These are phyloP conservation scores for Decorospora gaudefroyi DNA, from an alignment of 2,329 filamentous ascomycete species.

Conservation along the genomic window DNA sequence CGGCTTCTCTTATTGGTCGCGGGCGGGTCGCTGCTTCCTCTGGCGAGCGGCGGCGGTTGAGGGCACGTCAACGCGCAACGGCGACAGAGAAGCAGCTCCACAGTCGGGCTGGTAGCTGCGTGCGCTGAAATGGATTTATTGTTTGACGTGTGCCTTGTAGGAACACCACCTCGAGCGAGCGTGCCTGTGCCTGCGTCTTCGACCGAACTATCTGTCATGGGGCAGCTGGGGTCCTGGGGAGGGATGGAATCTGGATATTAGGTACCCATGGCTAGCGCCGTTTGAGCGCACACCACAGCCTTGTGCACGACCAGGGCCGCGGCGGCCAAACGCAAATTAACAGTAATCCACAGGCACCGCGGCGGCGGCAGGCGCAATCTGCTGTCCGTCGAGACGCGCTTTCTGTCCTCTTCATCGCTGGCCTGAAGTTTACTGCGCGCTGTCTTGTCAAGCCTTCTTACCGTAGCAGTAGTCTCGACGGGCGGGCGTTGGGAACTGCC, in stretches of 20 bases:
- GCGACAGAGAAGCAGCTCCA: neutral
- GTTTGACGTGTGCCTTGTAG: too few species aligned
- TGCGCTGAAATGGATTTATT: too few species aligned
- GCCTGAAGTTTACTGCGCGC: constrained; percentile 6
- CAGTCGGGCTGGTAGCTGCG: too few species aligned
- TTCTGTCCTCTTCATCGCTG: neutral
- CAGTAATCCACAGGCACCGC: constrained; percentile 21
- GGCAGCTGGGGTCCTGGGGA: constrained; percentile 7
- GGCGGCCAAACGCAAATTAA: constrained; percentile 27
- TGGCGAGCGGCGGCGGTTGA: neutral
- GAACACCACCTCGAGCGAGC: too few species aligned
- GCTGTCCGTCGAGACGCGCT: constrained; percentile 2
- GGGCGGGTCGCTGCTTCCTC: neutral
- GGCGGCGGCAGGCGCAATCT: constrained; percentile 9
- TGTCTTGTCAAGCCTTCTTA: neutral
- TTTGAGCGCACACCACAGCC: constrained; percentile 29
- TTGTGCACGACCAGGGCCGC: constrained; percentile 23
- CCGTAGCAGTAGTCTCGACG: neutral
- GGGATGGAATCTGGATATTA: too few species aligned
- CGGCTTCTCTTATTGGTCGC: constrained; percentile 28
- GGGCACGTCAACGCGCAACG: neutral
- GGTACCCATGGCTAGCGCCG: constrained; percentile 20
- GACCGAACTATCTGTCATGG: too few species aligned
- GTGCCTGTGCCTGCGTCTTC: too few species aligned
- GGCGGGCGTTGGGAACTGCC: constrained; percentile 1